These are phyloP conservation scores for Punica granatum DNA, from an alignment of 345 rosid genomes.

Conservation along the genomic window DNA sequence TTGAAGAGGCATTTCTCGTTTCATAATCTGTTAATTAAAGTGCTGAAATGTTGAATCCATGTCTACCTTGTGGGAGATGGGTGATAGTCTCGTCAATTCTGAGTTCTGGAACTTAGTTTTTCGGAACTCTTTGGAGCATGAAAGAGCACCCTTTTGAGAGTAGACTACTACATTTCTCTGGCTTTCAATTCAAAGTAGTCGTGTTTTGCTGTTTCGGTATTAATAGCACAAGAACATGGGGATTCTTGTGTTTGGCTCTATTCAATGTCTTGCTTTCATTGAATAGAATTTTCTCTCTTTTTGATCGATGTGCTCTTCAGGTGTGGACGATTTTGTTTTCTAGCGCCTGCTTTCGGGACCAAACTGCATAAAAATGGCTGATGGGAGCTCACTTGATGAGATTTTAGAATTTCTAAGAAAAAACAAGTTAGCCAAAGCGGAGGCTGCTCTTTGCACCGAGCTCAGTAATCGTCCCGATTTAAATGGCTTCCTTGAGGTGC, in stretches of 20 bases:
- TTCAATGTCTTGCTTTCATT: neutral
- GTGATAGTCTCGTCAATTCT: neutral
- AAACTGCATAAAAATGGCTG: constrained; percentile 46
- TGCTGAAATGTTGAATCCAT: neutral
- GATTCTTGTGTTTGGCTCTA: neutral
- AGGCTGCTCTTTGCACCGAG: constrained; percentile 91
- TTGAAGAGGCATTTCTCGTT: neutral
- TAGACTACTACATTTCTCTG: no score
- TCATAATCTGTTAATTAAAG: neutral
- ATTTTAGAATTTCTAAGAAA: constrained; percentile 73
- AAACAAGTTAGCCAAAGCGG: constrained; percentile 76
- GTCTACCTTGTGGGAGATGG: neutral
- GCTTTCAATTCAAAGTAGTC: no score
- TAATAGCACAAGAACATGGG: neutral
- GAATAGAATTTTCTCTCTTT: neutral
- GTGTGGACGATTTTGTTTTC: constrained; percentile 2
- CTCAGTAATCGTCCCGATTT: constrained; percentile 62
- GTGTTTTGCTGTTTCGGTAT: neutral
- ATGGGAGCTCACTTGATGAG: constrained; percentile 53
- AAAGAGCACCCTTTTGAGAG: neutral
- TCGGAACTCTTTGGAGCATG: neutral
- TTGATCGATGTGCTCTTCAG: constrained; percentile 1
- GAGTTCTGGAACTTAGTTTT: neutral
- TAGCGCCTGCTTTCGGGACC: constrained; percentile 14
- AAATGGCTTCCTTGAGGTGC: constrained; percentile 59